These are phyloP conservation scores for Cryphonectria nitschkei DNA, from an alignment of 2,329 filamentous ascomycete genomes.

Conservation along the genomic window DNA sequence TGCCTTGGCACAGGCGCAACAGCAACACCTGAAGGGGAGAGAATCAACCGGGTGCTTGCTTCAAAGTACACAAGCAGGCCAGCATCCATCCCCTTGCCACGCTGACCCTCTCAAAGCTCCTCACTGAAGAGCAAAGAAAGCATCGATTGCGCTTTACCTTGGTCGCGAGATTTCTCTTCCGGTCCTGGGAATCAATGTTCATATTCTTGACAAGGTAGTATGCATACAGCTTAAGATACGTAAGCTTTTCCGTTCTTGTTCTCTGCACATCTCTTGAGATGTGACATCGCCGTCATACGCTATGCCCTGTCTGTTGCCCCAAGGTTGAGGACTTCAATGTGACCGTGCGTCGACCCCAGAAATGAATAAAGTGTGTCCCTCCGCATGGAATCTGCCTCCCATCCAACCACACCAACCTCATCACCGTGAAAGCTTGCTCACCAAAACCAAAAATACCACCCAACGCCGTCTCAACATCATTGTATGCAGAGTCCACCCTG, in stretches of 20 bases:
- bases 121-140: too few species aligned
- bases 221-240: conserved; percentile 26
- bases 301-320: background rate
- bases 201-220: conserved; percentile 23
- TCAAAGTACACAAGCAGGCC: background rate
- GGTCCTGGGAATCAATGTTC: conserved; percentile 18
- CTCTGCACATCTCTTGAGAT: conserved; percentile 10
- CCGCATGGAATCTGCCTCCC: background rate
- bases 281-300: conserved; percentile 1
- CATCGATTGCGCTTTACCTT: background rate
- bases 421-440: background rate
- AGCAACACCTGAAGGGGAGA: background rate
- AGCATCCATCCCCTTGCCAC: too few species aligned
- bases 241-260: conserved; percentile 1
- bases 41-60: background rate
- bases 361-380: background rate
- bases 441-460: background rate
- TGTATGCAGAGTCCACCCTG: background rate
- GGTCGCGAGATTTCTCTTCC: background rate
- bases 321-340: background rate
- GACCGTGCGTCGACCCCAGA: background rate
- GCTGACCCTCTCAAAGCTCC: background rate
- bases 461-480: background rate
- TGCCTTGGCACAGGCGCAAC: background rate
- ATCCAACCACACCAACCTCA: background rate